Evolutionary conservation across 2,329 filamentous ascomycete species (phyloP).

Genomic region (Ascochyta fabae): DNA sequence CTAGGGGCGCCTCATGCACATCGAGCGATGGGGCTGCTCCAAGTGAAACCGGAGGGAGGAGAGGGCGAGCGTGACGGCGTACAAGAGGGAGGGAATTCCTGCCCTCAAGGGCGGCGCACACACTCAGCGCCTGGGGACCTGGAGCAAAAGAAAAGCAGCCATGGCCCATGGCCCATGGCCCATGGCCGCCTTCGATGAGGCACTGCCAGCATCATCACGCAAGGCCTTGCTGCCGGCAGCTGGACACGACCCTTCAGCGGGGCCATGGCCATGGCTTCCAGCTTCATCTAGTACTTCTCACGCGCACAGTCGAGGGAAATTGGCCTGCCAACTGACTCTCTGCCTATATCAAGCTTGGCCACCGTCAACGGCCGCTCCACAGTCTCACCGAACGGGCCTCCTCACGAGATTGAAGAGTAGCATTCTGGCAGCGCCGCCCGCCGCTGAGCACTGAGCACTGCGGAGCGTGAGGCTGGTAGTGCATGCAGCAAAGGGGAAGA

Average conservation of each 20-base stretch:
- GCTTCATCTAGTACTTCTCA: conserved; percentile 27
- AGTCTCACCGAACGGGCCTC: conserved; percentile 15
- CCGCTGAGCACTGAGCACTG: conserved; percentile 30
- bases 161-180: conserved; percentile 4
- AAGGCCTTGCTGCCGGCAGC: conserved; percentile 22
- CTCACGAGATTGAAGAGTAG: conserved; percentile 20
- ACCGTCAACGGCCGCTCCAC: conserved; percentile 8
- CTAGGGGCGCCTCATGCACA: conserved; percentile 49
- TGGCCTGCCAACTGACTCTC: conserved; percentile 19
- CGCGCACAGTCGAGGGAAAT: conserved; percentile 19
- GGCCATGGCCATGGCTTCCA: conserved; percentile 19
- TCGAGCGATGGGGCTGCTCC: conserved; percentile 44
- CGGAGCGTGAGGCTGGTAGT: conserved; percentile 34
- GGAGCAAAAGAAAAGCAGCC: conserved; percentile 44
- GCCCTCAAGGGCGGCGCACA: conserved; percentile 33
- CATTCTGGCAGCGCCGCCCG: conserved; percentile 20
- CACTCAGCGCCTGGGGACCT: conserved; percentile 38
- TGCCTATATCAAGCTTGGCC: conserved; percentile 6
- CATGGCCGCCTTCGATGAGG: conserved; percentile 26
- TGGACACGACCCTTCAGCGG: conserved; percentile 18
- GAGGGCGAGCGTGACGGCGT: conserved; percentile 41
- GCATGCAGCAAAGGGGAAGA: conserved; percentile 28
- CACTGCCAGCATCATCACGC: conserved; percentile 32
- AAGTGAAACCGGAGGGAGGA: conserved; percentile 47
- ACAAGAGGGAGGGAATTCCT: conserved; percentile 46